Percentiles rank a stretch among this genome's conserved stretches.
Conservation (phyloP, 2,329 filamentous ascomycete genomes). For the Stagonosporopsis cucurbitacearum region DNA sequence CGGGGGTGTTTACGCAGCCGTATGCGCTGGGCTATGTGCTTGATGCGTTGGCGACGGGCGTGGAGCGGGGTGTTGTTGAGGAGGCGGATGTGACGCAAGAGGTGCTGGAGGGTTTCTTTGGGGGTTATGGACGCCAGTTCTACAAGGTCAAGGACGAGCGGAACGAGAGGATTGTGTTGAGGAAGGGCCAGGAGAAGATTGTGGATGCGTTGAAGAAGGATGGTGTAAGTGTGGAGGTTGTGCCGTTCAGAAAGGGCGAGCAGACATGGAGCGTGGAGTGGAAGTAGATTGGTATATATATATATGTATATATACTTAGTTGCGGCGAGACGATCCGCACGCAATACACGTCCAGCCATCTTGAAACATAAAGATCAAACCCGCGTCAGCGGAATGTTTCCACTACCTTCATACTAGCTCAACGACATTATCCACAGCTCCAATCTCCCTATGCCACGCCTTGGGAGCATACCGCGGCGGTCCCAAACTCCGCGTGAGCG, state of each 20-base stretch:
- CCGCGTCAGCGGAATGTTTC: background rate
- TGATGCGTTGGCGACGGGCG: constrained; percentile 68
- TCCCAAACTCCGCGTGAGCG: background rate
- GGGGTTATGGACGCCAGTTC: constrained; percentile 63
- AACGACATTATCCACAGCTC: background rate
- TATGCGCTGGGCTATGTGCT: constrained; percentile 71
- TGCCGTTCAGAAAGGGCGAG: constrained; percentile 70
- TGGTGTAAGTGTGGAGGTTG: constrained; percentile 63
- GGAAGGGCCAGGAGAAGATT: constrained; percentile 62
- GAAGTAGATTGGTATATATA: constrained; percentile 32
- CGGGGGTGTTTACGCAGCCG: constrained; percentile 82
- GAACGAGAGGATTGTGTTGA: constrained; percentile 62
- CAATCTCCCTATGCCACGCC: constrained; percentile 3
- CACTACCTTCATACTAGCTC: background rate
- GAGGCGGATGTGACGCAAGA: constrained; percentile 62
- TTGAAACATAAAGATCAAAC: background rate
- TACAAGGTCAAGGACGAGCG: constrained; percentile 59
- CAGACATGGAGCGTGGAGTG: constrained; percentile 61
- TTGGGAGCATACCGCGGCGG: background rate
- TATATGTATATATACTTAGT: too few species aligned
- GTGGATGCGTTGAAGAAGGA: constrained; percentile 61
- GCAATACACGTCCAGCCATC: too few species aligned
- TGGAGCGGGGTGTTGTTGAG: constrained; percentile 60
- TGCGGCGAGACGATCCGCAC: too few species aligned
- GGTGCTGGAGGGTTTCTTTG: constrained; percentile 64